These are phyloP conservation scores for Aspergillus texensis DNA, from an alignment of 2,329 filamentous ascomycete genomes.

Conservation along the genomic window DNA sequence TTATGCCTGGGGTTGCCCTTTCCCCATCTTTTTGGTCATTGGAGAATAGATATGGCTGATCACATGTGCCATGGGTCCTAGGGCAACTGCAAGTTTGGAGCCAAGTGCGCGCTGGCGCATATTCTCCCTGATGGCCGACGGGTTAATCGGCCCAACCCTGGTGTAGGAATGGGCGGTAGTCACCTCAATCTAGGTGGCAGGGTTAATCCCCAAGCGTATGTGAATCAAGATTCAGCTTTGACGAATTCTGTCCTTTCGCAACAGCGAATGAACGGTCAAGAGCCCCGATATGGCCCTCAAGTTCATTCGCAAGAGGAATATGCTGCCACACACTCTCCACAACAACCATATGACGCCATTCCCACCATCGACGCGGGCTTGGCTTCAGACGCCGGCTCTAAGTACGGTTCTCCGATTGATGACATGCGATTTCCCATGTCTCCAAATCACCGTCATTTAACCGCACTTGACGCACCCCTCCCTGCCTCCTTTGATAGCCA, in stretches of 20 bases:
- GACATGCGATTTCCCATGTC: slow-evolving; percentile 78
- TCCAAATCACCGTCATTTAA: slow-evolving; percentile 72
- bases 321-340: slow-evolving; percentile 42
- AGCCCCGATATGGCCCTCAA: slow-evolving; percentile 46
- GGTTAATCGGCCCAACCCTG: slow-evolving; percentile 71
- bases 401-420: slow-evolving; percentile 83
- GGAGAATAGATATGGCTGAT: slow-evolving; percentile 18
- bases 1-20: not conserved
- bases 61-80: slow-evolving; percentile 42
- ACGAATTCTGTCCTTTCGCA: slow-evolving; percentile 71
- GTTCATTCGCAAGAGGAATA: slow-evolving; percentile 48
- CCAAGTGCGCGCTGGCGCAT: slow-evolving; percentile 96
- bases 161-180: slow-evolving; percentile 54
- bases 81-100: slow-evolving; percentile 99
- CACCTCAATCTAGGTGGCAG: slow-evolving; percentile 68
- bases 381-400: slow-evolving; percentile 61
- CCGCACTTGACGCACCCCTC: slow-evolving; percentile 88
- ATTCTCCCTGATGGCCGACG: slow-evolving; percentile 90
- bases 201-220: slow-evolving; percentile 65
- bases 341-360: slow-evolving; percentile 51
- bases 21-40: not conserved
- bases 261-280: slow-evolving; percentile 59
- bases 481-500: slow-evolving; percentile 97
- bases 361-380: slow-evolving; percentile 62
- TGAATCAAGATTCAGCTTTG: slow-evolving; percentile 69